Base-by-base conservation (phyloP, 1,139 yeast genomes). In the Chernovozyma aurita region DNA sequence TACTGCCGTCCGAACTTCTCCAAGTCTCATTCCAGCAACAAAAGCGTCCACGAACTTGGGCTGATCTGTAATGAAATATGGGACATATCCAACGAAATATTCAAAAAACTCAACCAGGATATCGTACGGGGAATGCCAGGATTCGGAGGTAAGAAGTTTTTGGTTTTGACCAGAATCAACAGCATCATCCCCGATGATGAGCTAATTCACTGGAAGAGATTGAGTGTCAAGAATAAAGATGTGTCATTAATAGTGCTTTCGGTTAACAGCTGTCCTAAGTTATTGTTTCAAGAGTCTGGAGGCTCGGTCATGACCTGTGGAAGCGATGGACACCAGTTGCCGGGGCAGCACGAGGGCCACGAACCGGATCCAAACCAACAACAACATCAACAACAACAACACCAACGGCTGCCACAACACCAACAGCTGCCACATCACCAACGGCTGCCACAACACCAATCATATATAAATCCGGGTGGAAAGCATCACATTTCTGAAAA, bases 171-270 rank as follows among this genome's bases (percentile, higher is more conserved):
- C 0, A 68, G 94, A 47, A 59, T 82, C 36, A 80, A 79, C 48
- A 83, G 84, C 44, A 74, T 82, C 38, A 75, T 84, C 30, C 87
- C 90, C 0, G 94, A 84, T 55, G 92, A 83, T 52, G 94, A 84
- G 50, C 60, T 84, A 37, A 69, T 82, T 34, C 86, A 82, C 50
- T 81, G 92, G 90, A 80, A 85, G 52, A 59, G 87, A 39, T 60
- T 83, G 28, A 79, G 87, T 24, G 50, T 65, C 37, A 75, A 74
- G 42, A 72, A 76, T 37, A 78, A 80, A 45, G 82, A 77, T 28
- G 59, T 85, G 16, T 77, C 85, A 2, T 63, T 85, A 50, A 76
- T 86, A 28, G 87, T 86, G 14, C 68, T 83, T n/a, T 79, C 92
- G 11, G 86, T 85, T 0, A 82, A 80, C 44, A 69, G 75, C 30